Evolutionary conservation across 2,329 filamentous ascomycete genomes (phyloP).

Genomic region (Pseudocercospora musae): DNA sequence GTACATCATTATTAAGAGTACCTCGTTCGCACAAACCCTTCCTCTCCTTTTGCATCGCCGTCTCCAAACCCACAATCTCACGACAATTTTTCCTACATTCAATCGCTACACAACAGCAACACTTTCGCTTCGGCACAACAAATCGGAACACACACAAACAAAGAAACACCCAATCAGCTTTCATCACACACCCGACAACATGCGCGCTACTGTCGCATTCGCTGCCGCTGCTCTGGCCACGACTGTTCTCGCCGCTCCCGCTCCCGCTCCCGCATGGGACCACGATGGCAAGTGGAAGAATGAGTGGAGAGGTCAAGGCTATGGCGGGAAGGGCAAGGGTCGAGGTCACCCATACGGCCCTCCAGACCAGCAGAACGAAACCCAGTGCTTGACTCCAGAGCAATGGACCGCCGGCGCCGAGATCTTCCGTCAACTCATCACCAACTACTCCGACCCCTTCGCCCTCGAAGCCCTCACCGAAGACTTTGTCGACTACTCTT

Average conservation of each 20-base stretch:
- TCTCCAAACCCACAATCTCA: slow-evolving; percentile 2
- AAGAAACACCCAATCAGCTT: not conserved
- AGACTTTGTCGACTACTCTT: slow-evolving; percentile 33
- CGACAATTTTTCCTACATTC: slow-evolving; percentile 1
- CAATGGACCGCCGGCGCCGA: slow-evolving; percentile 27
- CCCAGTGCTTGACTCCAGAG: slow-evolving; percentile 24
- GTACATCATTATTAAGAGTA: slow-evolving; percentile 7
- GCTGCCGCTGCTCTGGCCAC: slow-evolving; percentile 20
- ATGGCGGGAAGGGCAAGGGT: slow-evolving; percentile 22
- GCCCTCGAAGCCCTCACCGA: slow-evolving; percentile 29
- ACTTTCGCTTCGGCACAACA: slow-evolving; percentile 8
- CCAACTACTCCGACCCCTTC: slow-evolving; percentile 30
- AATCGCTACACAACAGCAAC: slow-evolving; percentile 6
- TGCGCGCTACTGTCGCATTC: slow-evolving; percentile 25
- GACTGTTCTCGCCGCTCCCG: slow-evolving; percentile 21
- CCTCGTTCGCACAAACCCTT: slow-evolving; percentile 4
- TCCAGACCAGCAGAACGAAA: not conserved
- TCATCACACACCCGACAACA: slow-evolving; percentile 13
- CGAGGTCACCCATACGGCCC: slow-evolving; percentile 12
- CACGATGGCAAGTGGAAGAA: slow-evolving; percentile 11
- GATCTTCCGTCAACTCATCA: slow-evolving; percentile 32
- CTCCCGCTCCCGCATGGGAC: slow-evolving; percentile 17
- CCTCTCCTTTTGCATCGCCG: slow-evolving; percentile 2
- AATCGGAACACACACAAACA: not conserved
- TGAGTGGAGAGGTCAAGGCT: slow-evolving; percentile 18